phyloP scores from a whole-genome alignment of 768 basidiomycete genomes.

The Trametes cinnabarina region DNA sequence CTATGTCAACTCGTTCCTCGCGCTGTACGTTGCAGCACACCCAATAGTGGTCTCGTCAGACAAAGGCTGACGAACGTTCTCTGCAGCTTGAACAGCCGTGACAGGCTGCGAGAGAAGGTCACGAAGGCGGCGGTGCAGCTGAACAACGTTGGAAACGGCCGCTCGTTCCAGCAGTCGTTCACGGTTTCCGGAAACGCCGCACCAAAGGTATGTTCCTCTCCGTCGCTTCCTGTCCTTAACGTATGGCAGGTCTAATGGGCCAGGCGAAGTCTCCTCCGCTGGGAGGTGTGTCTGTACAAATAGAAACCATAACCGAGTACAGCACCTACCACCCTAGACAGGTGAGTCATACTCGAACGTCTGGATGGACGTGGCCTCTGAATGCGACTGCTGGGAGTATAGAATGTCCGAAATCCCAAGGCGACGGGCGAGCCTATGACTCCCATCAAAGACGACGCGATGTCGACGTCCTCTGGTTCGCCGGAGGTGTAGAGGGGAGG shows the following conservation, averaged over 20 bases:
- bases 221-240: no score
- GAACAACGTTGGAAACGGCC: slow-evolving; percentile 7
- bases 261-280: neutral
- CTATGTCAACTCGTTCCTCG: slow-evolving; percentile 53
- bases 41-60: no score
- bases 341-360: neutral
- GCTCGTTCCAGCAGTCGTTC: slow-evolving; percentile 8
- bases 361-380: neutral
- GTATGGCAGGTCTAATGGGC: neutral
- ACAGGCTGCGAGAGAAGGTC: slow-evolving; percentile 41
- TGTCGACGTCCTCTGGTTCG: slow-evolving; percentile 3
- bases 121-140: slow-evolving; percentile 11
- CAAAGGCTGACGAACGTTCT: neutral
- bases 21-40: slow-evolving; percentile 37
- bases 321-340: slow-evolving; percentile 6
- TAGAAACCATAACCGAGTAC: slow-evolving; percentile 24
- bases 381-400: neutral
- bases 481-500: slow-evolving; percentile 3
- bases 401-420: neutral
- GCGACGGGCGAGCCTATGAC: neutral
- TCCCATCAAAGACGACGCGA: slow-evolving; percentile 4
- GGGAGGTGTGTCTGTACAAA: slow-evolving; percentile 16
- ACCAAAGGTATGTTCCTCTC: neutral
- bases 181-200: neutral
- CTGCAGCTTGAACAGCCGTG: slow-evolving; percentile 46